These are phyloP conservation scores for Tulasnella sp. DNA, from an alignment of 768 basidiomycete genomes.

Conservation along the genomic window DNA sequence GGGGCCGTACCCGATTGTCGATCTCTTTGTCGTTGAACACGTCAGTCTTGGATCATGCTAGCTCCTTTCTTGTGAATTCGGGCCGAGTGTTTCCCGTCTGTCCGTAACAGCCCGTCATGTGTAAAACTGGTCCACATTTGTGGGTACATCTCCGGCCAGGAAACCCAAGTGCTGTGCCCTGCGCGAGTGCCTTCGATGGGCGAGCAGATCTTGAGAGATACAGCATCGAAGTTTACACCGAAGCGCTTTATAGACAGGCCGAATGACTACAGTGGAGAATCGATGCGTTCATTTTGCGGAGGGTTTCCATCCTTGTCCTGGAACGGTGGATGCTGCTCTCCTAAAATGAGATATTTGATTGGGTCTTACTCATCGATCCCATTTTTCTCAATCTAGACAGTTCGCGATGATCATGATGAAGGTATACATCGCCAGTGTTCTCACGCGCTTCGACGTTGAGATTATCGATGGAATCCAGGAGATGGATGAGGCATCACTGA, in stretches of 20 bases:
- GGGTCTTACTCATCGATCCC: neutral
- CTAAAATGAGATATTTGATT: neutral
- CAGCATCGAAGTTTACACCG: neutral
- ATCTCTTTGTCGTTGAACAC: too few relatives aligned
- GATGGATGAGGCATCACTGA: slow-evolving; percentile 3
- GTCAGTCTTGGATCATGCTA: slow-evolving; percentile 6
- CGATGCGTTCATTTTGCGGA: slow-evolving; percentile 10
- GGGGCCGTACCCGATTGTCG: neutral
- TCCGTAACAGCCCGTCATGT: neutral
- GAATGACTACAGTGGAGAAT: neutral
- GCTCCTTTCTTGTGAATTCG: neutral
- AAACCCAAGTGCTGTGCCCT: slow-evolving; percentile 8
- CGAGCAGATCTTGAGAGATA: neutral
- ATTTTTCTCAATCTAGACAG: neutral
- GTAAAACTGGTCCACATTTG: neutral
- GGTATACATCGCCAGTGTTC: slow-evolving; percentile 7
- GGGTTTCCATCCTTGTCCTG: slow-evolving; percentile 3
- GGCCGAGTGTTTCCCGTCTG: slow-evolving; percentile 1
- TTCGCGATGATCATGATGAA: slow-evolving; percentile 3
- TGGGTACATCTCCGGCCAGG: slow-evolving; percentile 3
- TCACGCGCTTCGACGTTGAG: slow-evolving; percentile 12
- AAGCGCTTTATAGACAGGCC: slow-evolving; percentile 5
- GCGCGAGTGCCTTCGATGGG: neutral
- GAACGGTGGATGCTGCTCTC: neutral
- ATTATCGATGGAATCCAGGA: neutral